Percentiles rank a stretch among this genome's conserved stretches.
Conservation (phyloP, 2,329 filamentous ascomycete genomes). For the Arthrobotrys sinensis region DNA sequence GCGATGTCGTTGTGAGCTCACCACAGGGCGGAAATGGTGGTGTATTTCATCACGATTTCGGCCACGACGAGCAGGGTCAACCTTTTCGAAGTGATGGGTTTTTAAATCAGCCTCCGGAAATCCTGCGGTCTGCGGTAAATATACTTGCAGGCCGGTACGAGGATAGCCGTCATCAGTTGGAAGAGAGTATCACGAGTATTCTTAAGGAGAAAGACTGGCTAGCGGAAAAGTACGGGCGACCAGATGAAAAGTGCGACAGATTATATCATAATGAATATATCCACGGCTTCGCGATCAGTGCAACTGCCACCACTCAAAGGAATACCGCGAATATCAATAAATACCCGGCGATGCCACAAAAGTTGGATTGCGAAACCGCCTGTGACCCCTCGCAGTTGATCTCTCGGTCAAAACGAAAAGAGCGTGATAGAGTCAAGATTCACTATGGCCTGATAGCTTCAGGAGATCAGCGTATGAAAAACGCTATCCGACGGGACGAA, state of each 20-base stretch:
- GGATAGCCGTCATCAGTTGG: background rate
- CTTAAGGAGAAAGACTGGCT: background rate
- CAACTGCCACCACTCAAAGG: too few relatives aligned
- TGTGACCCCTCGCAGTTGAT: too few relatives aligned
- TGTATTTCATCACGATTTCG: conserved; percentile 38
- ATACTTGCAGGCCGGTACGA: conserved; percentile 3
- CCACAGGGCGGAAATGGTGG: background rate
- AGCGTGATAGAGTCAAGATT: conserved; percentile 2
- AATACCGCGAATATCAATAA: too few relatives aligned
- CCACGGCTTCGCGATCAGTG: too few relatives aligned
- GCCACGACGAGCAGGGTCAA: conserved; percentile 11
- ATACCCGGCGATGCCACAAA: too few relatives aligned
- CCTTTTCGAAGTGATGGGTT: background rate
- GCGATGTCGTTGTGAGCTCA: conserved; percentile 39
- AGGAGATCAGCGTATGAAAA: conserved; percentile 27
- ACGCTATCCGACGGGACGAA: background rate
- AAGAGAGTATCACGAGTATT: conserved; percentile 24
- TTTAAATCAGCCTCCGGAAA: conserved; percentile 24
- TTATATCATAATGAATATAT: too few relatives aligned
- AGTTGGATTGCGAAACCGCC: too few relatives aligned
- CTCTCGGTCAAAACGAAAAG: too few relatives aligned
- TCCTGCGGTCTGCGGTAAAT: conserved; percentile 7
- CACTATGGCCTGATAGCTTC: conserved; percentile 43
- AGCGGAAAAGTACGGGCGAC: too few relatives aligned
- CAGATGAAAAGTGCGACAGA: too few relatives aligned